Evolutionary conservation across 495 filamentous ascomycete species (phyloP).

Genomic region (Xylaria castorea): DNA sequence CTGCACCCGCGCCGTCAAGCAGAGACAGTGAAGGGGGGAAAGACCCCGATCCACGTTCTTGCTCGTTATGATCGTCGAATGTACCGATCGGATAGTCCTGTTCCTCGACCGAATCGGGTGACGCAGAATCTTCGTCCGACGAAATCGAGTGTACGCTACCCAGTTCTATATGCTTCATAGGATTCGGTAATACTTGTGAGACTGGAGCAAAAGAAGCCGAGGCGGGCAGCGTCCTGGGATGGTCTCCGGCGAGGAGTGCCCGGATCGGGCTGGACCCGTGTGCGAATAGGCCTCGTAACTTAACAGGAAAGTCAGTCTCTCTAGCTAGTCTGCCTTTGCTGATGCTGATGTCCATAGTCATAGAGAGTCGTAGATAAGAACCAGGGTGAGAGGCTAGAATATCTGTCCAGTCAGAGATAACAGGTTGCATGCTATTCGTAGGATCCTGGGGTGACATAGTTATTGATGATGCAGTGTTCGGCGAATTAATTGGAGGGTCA

Average conservation of each 20-base stretch:
- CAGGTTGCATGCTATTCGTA: conserved; percentile 31
- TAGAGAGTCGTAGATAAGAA: conserved; percentile 42
- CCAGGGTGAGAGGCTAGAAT: conserved; percentile 41
- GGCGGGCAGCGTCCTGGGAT: background rate
- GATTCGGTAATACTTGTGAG: conserved; percentile 19
- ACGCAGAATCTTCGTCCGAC: conserved; percentile 40
- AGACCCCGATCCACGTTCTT: background rate
- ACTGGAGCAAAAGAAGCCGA: background rate
- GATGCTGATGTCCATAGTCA: conserved; percentile 45
- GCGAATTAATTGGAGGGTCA: conserved; percentile 29
- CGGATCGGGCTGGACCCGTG: conserved; percentile 41
- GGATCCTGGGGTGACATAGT: conserved; percentile 18
- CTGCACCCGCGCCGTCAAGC: background rate
- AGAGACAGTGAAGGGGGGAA: background rate
- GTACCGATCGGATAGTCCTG: background rate
- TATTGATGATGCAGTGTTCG: conserved; percentile 20
- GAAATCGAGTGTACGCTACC: conserved; percentile 39
- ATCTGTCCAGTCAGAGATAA: conserved; percentile 44
- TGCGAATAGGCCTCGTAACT: conserved; percentile 40
- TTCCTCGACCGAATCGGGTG: conserved; percentile 31
- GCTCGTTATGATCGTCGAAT: background rate
- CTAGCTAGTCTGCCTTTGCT: conserved; percentile 41
- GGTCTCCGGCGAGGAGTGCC: conserved; percentile 30
- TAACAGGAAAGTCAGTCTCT: conserved; percentile 43
- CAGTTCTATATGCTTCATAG: conserved; percentile 30